A percentile compares a stretch with the other conserved stretches of the same genome.
phyloP scores from a whole-genome alignment of 306 rosid species.

The Vachellia pachyceras region DNA sequence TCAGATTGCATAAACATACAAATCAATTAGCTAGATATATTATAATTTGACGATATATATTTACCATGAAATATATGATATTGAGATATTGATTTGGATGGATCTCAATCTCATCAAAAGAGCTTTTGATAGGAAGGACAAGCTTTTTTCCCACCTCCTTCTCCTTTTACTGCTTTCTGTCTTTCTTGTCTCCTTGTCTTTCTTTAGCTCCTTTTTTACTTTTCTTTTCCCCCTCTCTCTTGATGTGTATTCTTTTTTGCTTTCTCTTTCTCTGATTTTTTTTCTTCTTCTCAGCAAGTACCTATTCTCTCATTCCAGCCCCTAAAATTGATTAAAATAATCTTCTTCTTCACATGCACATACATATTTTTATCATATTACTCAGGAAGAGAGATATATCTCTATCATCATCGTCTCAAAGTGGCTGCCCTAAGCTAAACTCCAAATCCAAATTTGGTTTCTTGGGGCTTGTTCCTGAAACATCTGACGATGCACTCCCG shows the following conservation, averaged over 20 bases:
- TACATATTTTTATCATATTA: neutral
- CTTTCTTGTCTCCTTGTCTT: constrained; percentile 97
- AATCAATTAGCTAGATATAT: constrained; percentile 60
- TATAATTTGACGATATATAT: constrained; percentile 45
- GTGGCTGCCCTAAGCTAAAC: constrained; percentile 84
- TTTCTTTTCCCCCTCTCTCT: constrained; percentile 6
- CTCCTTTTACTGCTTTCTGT: constrained; percentile 93
- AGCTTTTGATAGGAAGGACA: constrained; percentile 61
- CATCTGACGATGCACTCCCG: constrained; percentile 76
- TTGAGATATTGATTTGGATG: constrained; percentile 60
- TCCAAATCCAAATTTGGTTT: constrained; percentile 93
- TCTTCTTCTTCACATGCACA: constrained; percentile 38
- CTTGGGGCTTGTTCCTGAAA: constrained; percentile 81
- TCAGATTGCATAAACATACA: constrained; percentile 56
- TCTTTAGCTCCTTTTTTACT: constrained; percentile 72
- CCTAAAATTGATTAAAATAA: neutral
- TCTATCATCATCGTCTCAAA: constrained; percentile 36
- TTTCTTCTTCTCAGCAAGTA: constrained; percentile 45
- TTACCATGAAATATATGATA: neutral
- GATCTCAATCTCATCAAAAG: constrained; percentile 62
- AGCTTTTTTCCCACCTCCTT: constrained; percentile 46
- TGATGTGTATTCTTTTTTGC: constrained; percentile 40
- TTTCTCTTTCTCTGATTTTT: constrained; percentile 64
- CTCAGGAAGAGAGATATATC: constrained; percentile 28
- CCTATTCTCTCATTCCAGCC: constrained; percentile 59